Percentiles rank a stretch among this genome's conserved stretches.
Evolutionary conservation across 169 alveolate species (phyloP).

Genomic region (Babesia ovis): DNA sequence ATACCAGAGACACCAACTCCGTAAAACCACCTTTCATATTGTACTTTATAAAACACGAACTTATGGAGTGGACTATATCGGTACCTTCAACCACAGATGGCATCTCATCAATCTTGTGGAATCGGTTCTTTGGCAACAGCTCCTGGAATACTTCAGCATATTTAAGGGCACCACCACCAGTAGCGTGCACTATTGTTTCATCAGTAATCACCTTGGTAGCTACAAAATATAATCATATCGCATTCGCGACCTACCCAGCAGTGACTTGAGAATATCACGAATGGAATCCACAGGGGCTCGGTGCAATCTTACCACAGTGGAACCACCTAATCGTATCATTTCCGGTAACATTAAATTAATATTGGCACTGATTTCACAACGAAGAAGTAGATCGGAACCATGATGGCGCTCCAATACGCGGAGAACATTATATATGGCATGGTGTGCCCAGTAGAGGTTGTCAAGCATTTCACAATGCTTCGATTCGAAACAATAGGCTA

Average conservation of each 20-base stretch:
- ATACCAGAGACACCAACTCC: conserved; percentile 15
- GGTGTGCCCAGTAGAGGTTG: conserved; percentile 12
- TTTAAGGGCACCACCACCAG: conserved; percentile 65
- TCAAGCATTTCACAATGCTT: neutral
- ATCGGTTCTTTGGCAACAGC: conserved; percentile 3
- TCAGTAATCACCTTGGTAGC: neutral
- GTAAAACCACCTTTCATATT: conserved; percentile 10
- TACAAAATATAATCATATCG: neutral
- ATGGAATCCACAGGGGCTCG: conserved; percentile 32
- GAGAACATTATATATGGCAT: conserved; percentile 1
- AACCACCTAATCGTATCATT: conserved; percentile 5
- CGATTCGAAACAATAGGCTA: conserved; percentile 13
- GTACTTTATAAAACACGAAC: conserved; percentile 14
- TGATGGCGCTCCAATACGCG: neutral
- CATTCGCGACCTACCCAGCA: conserved; percentile 18
- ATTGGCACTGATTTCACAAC: conserved; percentile 1
- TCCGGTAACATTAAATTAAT: neutral
- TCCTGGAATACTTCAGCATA: conserved; percentile 14
- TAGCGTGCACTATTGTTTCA: conserved; percentile 14
- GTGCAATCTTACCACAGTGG: conserved; percentile 7
- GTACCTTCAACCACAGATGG: conserved; percentile 39
- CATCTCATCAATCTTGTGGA: conserved; percentile 29
- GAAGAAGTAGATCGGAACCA: neutral
- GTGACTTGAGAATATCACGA: neutral
- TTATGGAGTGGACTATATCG: conserved; percentile 12